phyloP scores from a whole-genome alignment of 176 grass and related monocot genomes.

The Juncus inflexus region DNA sequence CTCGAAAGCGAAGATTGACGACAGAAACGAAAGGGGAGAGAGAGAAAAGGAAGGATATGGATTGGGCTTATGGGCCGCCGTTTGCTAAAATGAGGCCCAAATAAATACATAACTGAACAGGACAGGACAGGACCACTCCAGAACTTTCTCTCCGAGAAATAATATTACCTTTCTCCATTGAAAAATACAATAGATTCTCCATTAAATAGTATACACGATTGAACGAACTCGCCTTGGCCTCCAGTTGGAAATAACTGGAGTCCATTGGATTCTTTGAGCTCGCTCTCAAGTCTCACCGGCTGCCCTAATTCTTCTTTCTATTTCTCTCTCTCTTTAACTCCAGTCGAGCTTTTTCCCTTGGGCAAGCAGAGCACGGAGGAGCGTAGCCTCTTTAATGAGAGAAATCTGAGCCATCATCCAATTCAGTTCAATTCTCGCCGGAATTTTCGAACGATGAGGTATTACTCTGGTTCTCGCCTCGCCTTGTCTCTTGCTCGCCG shows the following conservation, averaged over 20 bases:
- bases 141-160: too few species aligned
- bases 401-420: not conserved
- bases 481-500: constrained; percentile 23
- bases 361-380: not conserved
- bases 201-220: too few species aligned
- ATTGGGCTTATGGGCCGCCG: too few species aligned
- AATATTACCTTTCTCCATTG: too few species aligned
- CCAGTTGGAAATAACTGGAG: too few species aligned
- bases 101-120: too few species aligned
- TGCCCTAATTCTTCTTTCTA: constrained; percentile 4
- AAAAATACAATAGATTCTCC: too few species aligned
- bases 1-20: not conserved
- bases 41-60: not conserved
- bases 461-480: constrained; percentile 17
- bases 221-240: too few species aligned
- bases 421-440: not conserved
- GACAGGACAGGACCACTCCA: too few species aligned
- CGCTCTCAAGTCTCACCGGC: not conserved
- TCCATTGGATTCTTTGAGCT: too few species aligned
- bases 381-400: not conserved
- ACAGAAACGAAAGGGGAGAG: constrained; percentile 13
- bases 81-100: too few species aligned
- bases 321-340: not conserved
- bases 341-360: not conserved
- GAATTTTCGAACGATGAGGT: constrained; percentile 33